Percentiles rank a stretch among this genome's conserved stretches.
Evolutionary conservation across 2,329 filamentous ascomycete genomes (phyloP).

Genomic region (Fusarium sp.): DNA sequence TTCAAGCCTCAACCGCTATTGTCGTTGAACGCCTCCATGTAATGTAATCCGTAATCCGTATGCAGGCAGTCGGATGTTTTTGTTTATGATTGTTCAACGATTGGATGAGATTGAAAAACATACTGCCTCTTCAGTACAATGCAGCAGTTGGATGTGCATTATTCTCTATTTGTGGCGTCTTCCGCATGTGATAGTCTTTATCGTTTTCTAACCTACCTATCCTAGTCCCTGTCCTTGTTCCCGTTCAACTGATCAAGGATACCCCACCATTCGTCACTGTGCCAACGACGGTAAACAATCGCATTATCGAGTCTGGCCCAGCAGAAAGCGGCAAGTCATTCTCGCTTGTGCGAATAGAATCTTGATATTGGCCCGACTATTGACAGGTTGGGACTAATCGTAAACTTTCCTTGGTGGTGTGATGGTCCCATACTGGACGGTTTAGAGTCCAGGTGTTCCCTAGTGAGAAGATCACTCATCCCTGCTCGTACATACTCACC

Average conservation of each 20-base stretch:
- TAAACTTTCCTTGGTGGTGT: constrained; percentile 21
- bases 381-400: constrained; percentile 23
- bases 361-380: constrained; percentile 4
- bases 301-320: constrained; percentile 1
- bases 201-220: background rate
- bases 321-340: constrained; percentile 31
- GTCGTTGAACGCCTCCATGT: constrained; percentile 11
- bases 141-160: background rate
- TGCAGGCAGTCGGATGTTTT: background rate
- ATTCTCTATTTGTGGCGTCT: constrained; percentile 12
- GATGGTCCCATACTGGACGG: background rate
- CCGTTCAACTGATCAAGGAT: constrained; percentile 10
- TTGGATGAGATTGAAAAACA: constrained; percentile 1
- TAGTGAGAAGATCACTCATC: constrained; percentile 14
- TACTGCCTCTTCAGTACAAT: background rate
- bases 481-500: constrained; percentile 19
- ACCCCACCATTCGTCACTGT: constrained; percentile 26
- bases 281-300: constrained; percentile 35
- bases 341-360: constrained; percentile 22
- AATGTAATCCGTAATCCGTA: background rate
- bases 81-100: constrained; percentile 2
- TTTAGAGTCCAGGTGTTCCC: background rate
- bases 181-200: constrained; percentile 23
- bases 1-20: constrained; percentile 25
- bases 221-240: constrained; percentile 22